Evolutionary conservation across 169 alveolate genomes (phyloP).

Genomic region (Eimeria mitis): DNA sequence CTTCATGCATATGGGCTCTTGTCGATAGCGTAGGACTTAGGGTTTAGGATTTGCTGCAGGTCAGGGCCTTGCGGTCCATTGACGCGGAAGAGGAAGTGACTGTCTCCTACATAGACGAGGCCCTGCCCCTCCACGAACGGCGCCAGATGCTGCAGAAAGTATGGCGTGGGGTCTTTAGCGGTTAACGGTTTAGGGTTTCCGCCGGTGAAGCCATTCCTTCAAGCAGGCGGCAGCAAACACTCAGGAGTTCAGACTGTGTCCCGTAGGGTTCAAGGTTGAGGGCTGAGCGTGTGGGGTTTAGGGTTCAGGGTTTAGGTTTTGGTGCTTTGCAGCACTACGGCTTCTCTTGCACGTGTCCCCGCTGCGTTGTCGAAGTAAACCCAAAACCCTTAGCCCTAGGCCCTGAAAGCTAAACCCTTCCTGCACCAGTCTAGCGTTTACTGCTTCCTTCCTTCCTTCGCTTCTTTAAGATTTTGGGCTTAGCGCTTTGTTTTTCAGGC

Average conservation of each 20-base stretch:
- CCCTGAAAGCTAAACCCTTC: not conserved
- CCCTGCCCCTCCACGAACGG: slow-evolving; percentile 81
- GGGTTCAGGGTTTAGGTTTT: slow-evolving; percentile 3
- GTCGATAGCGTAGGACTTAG: not conserved
- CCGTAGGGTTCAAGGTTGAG: not conserved
- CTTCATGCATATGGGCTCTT: not conserved
- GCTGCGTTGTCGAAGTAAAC: slow-evolving; percentile 76
- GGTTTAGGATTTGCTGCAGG: slow-evolving; percentile 58
- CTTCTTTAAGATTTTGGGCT: not conserved
- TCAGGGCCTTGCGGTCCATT: slow-evolving; percentile 84
- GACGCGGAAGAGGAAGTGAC: slow-evolving; percentile 81
- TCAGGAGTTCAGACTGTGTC: not conserved
- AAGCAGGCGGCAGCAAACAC: not conserved
- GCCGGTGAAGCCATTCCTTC: not conserved
- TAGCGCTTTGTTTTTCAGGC: slow-evolving; percentile 21
- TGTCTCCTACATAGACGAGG: slow-evolving; percentile 86
- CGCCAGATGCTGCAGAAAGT: slow-evolving; percentile 78
- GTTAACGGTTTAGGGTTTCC: not conserved
- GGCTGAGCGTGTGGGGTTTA: slow-evolving; percentile 10
- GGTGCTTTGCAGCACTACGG: slow-evolving; percentile 57
- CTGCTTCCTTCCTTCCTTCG: not conserved
- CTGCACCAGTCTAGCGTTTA: not conserved
- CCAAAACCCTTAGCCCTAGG: not conserved
- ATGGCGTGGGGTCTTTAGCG: not conserved
- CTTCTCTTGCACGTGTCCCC: slow-evolving; percentile 73